These are phyloP conservation scores for Triticum urartu DNA, from an alignment of 176 grass and related monocot genomes.

Conservation along the genomic window DNA sequence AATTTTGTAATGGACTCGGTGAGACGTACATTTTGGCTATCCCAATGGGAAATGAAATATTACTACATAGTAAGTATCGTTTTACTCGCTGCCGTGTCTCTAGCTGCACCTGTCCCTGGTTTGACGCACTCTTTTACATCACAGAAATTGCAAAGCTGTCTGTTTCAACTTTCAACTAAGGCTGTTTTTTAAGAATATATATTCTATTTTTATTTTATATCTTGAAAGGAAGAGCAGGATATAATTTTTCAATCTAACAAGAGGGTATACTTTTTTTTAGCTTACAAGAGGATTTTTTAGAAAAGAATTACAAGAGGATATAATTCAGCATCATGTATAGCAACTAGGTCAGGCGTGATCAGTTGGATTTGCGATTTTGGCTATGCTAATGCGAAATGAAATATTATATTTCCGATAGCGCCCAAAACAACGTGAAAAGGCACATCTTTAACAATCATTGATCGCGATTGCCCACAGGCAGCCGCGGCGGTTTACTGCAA, in stretches of 20 bases:
- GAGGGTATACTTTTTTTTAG: background rate
- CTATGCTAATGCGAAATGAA: too few relatives aligned
- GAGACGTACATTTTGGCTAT: constrained; percentile 20
- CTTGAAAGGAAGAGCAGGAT: background rate
- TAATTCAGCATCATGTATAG: background rate
- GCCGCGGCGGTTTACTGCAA: background rate
- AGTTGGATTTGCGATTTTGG: too few relatives aligned
- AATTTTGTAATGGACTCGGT: constrained; percentile 20
- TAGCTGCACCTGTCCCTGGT: background rate
- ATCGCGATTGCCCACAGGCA: background rate
- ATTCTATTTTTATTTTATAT: background rate
- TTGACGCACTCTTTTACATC: background rate
- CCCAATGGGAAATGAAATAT: background rate
- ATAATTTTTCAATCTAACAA: background rate
- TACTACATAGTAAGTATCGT: background rate
- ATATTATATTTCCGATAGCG: too few relatives aligned
- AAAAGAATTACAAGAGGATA: background rate
- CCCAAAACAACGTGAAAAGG: too few relatives aligned
- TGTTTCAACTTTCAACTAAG: background rate
- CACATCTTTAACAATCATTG: too few relatives aligned
- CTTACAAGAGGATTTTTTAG: background rate
- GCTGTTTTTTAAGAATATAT: too few relatives aligned
- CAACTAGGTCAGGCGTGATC: background rate
- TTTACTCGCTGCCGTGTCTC: background rate
- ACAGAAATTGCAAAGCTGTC: background rate